These are phyloP conservation scores for Leishmania tarentolae DNA, from an alignment of 208 protist genomes.

Conservation along the genomic window DNA sequence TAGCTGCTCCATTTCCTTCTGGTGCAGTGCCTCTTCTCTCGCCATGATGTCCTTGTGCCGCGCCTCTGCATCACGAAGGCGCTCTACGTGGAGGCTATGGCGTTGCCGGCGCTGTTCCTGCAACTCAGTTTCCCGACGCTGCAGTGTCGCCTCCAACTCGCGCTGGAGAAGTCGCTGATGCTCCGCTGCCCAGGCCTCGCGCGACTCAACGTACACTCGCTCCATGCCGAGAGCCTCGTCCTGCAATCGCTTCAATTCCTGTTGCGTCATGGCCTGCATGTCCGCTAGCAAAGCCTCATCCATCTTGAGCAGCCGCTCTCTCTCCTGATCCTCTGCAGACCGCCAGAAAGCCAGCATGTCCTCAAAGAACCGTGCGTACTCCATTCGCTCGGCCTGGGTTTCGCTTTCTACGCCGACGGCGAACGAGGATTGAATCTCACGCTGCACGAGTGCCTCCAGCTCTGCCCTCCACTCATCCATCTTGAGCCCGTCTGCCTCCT, in stretches of 20 bases:
- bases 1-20: conserved; percentile 61
- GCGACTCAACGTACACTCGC: conserved; percentile 69
- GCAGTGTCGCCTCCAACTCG: conserved; percentile 56
- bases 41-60: conserved; percentile 58
- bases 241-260: conserved; percentile 70
- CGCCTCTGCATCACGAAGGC: conserved; percentile 56
- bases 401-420: conserved; percentile 64
- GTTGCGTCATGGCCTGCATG: conserved; percentile 58
- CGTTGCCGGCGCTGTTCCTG: conserved; percentile 58
- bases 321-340: conserved; percentile 61
- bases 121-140: conserved; percentile 54
- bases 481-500: conserved; percentile 18
- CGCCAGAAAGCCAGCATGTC: conserved; percentile 81
- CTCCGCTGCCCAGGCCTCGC: conserved; percentile 69
- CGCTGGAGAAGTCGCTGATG: conserved; percentile 63
- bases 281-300: conserved; percentile 78
- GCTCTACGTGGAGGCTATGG: conserved; percentile 64
- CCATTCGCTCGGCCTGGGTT: conserved; percentile 58
- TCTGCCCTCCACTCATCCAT: conserved; percentile 53
- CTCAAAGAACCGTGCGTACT: conserved; percentile 57
- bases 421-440: conserved; percentile 75
- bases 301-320: conserved; percentile 71
- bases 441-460: conserved; percentile 57
- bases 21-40: conserved; percentile 61
- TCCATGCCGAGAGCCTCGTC: conserved; percentile 76